Conservation (phyloP, 345 rosid species). For the Gossypium herbaceum region DNA sequence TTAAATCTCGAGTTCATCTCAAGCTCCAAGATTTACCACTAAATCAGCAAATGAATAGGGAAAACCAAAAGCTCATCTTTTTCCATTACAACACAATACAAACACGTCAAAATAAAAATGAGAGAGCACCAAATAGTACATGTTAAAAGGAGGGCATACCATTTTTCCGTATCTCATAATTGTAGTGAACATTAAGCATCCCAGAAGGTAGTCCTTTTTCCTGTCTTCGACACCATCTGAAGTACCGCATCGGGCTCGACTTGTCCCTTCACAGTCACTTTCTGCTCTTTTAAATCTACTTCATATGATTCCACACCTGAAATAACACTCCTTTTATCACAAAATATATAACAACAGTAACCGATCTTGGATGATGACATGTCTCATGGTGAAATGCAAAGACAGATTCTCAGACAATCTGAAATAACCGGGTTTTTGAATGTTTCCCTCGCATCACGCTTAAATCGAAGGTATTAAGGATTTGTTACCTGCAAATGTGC, state of each 20-base stretch:
- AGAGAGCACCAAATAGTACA: too few species aligned
- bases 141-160: too few species aligned
- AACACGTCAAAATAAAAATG: not conserved
- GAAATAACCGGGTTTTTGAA: too few species aligned
- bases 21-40: too few species aligned
- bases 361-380: not conserved
- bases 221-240: conserved; percentile 72
- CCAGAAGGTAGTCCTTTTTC: conserved; percentile 83
- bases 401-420: not conserved
- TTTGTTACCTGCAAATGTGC: too few species aligned
- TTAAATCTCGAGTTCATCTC: too few species aligned
- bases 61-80: not conserved
- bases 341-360: too few species aligned
- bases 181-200: conserved; percentile 15
- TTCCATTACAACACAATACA: not conserved
- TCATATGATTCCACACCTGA: conserved; percentile 80
- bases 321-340: too few species aligned
- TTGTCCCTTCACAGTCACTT: conserved; percentile 80
- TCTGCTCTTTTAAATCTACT: conserved; percentile 70
- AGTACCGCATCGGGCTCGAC: conserved; percentile 73
- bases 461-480: too few species aligned
- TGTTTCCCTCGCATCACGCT: too few species aligned
- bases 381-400: not conserved
- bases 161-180: too few species aligned
- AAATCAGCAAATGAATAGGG: not conserved